Conservation (phyloP, 2,329 filamentous ascomycete genomes). For the Microcera coccophila region DNA sequence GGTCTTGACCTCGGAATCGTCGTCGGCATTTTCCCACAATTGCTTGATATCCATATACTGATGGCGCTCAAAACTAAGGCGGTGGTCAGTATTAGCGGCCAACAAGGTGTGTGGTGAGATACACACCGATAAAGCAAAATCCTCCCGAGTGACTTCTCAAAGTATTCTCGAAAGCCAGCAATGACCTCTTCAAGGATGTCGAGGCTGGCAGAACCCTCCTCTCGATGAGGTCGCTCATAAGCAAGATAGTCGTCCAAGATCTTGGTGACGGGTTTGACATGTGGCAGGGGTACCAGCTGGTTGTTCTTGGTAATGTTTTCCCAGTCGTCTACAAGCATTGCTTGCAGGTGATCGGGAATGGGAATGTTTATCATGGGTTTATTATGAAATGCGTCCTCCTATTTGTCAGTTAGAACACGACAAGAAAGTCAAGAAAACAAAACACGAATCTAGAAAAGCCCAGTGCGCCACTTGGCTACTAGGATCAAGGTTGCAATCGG, state of each 20-base stretch:
- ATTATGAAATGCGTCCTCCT: slow-evolving; percentile 86
- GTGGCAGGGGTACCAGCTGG: slow-evolving; percentile 81
- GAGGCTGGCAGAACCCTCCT: slow-evolving; percentile 63
- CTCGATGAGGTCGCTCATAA: slow-evolving; percentile 64
- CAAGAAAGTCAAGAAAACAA: too few relatives aligned
- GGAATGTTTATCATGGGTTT: slow-evolving; percentile 82
- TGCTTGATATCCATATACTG: slow-evolving; percentile 79
- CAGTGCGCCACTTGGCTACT: too few relatives aligned
- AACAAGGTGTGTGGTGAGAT: not conserved
- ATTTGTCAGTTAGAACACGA: not conserved
- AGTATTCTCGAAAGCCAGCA: slow-evolving; percentile 84
- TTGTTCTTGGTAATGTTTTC: slow-evolving; percentile 96
- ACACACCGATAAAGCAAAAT: slow-evolving; percentile 76
- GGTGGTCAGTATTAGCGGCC: slow-evolving; percentile 18
- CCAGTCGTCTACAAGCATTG: slow-evolving; percentile 94
- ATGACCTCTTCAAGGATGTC: slow-evolving; percentile 90
- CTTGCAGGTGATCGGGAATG: slow-evolving; percentile 86
- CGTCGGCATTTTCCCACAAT: slow-evolving; percentile 59
- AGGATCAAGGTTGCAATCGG: too few relatives aligned
- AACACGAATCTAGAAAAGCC: too few relatives aligned
- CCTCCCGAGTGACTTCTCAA: slow-evolving; percentile 82
- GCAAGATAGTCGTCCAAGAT: slow-evolving; percentile 79
- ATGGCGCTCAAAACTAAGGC: slow-evolving; percentile 77
- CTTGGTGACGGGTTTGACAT: slow-evolving; percentile 66
- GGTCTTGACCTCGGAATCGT: slow-evolving; percentile 64